Conservation (phyloP, 345 rosid genomes). For the Hibiscus tridactylites region DNA sequence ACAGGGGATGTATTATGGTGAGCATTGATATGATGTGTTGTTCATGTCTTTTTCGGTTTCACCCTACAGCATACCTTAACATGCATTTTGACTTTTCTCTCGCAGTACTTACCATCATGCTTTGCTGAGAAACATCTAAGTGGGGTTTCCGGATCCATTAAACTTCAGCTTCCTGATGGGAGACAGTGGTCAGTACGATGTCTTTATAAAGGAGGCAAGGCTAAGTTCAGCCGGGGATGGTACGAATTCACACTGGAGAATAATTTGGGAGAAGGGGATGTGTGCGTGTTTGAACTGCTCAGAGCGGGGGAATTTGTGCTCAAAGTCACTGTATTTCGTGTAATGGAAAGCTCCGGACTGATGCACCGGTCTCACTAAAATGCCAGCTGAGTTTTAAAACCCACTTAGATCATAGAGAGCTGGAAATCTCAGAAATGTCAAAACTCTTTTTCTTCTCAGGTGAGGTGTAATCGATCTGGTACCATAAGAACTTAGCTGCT, state of each 20-base stretch:
- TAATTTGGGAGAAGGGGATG: conserved; percentile 82
- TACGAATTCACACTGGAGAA: conserved; percentile 77
- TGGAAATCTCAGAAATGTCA: conserved; percentile 14
- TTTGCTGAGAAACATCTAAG: conserved; percentile 74
- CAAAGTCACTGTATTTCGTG: conserved; percentile 72
- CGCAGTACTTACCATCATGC: conserved; percentile 79
- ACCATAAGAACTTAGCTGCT: conserved; percentile 9
- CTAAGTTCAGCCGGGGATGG: conserved; percentile 86
- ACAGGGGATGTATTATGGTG: conserved; percentile 82
- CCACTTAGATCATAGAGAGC: conserved; percentile 4
- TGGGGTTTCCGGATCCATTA: conserved; percentile 78
- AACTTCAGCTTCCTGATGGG: conserved; percentile 62
- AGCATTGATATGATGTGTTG: conserved; percentile 20
- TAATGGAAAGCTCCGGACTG: conserved; percentile 21
- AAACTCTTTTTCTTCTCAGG: conserved; percentile 8
- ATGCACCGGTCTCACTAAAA: conserved; percentile 9
- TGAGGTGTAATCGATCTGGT: conserved; percentile 13
- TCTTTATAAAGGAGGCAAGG: conserved; percentile 76
- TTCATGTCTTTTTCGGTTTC: not conserved
- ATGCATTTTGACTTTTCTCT: not conserved
- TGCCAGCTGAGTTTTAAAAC: conserved; percentile 9
- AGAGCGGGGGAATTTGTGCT: conserved; percentile 63
- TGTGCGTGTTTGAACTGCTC: conserved; percentile 69
- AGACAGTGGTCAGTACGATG: conserved; percentile 86
- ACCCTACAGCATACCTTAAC: not conserved